Base-by-base conservation (phyloP, 192 early-diverging fungal genomes). In the Oehlia diaphana region DNA sequence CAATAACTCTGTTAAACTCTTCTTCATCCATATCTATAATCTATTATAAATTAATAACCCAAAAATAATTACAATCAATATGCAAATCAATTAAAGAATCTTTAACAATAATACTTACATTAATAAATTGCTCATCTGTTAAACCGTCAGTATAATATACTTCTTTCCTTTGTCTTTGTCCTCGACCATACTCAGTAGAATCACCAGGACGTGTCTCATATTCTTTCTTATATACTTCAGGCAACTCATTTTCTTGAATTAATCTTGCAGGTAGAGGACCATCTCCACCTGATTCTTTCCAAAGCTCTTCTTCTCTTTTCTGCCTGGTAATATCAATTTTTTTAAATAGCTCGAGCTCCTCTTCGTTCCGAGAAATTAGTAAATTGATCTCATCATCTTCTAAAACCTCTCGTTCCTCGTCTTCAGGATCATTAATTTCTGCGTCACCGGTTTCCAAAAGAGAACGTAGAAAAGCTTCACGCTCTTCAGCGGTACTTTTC, bases 301-400 rank as follows among this genome's bases (percentile, higher is more conserved):
- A 94, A 42, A 74, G 64, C 31, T 83, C 82, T 9, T 76, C 74
- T 76, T 76, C 74, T 72, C 77, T 65, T 58, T 94, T 82, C 87
- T 37, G 82, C n/a, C 95, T 90, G 68, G 95, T 93, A 10, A 72
- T 64, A 84, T 99, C 97, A 77, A 99, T 90, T 62, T 87, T 47
- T 44, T 86, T 86, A 83, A 96, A 98, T 8, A 94, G 72, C 10
- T 80, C 86, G 68, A 91, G 79, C 80, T 99, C 98, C 12, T 93
- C 89, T 14, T 97, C 95, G 42, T 87, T 84, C 50, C 98, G 89
- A 16, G 95, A 93, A 31, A 99, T 86, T 80, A 99, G 92, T 80
- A 95, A 94, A 83, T 98, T 98, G 53, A 99, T 82, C 69, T 99
- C 95, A 37, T 95, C 93, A 81, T 98, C 95, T 33, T 93, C 91